These are phyloP conservation scores for Yamadazyma takamatsuzukensis DNA, from an alignment of 805 yeast species.

Conservation along the genomic window DNA sequence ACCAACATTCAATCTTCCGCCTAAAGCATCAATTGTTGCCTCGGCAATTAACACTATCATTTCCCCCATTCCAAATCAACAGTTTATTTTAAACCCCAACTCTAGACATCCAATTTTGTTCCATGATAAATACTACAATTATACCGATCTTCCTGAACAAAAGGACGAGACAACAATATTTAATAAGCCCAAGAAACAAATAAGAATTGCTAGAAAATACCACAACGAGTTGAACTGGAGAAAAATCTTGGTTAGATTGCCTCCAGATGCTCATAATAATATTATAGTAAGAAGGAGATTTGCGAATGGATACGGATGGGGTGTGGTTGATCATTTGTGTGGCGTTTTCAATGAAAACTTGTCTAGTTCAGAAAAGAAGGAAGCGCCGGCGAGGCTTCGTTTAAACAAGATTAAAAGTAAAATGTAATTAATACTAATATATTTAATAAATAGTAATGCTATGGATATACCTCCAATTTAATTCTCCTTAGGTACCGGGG, in stretches of 20 bases:
- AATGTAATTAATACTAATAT: constrained; percentile 5
- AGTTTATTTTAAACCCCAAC: constrained; percentile 31
- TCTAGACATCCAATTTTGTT: constrained; percentile 34
- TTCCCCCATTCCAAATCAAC: constrained; percentile 36
- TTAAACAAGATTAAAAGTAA: constrained; percentile 9
- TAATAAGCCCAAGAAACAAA: constrained; percentile 33
- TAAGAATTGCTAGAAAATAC: constrained; percentile 38
- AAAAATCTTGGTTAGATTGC: constrained; percentile 40
- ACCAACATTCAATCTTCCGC: constrained; percentile 37
- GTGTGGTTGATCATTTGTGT: constrained; percentile 40
- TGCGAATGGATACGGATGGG: constrained; percentile 47
- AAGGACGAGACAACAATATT: constrained; percentile 15
- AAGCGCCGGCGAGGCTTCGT: neutral
- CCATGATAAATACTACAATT: constrained; percentile 40
- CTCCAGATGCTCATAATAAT: constrained; percentile 47
- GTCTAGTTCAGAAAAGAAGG: neutral
- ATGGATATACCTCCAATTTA: neutral
- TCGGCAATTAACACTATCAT: constrained; percentile 38
- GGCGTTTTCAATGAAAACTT: constrained; percentile 12
- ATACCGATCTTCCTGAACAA: constrained; percentile 22
- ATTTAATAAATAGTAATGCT: neutral
- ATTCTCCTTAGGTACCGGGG: too few relatives aligned
- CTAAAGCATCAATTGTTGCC: constrained; percentile 41
- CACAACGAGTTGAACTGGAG: constrained; percentile 40
- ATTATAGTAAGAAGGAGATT: constrained; percentile 41